Conservation (phyloP, 192 early-diverging fungal species). For the Podila horticola region DNA sequence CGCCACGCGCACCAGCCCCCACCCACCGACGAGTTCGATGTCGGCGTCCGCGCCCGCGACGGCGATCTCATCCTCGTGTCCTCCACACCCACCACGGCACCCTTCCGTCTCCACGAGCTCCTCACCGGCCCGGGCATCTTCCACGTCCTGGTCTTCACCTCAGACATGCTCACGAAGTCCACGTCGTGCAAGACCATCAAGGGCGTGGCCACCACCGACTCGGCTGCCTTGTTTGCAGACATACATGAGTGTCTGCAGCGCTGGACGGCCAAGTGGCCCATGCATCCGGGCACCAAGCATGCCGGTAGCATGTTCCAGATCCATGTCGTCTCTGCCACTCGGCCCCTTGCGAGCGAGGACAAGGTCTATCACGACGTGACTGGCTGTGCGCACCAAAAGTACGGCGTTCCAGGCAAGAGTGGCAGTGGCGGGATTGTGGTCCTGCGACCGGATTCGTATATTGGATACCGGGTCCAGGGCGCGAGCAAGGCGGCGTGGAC, state of each 20-base stretch:
- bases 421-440: slow-evolving; percentile 10
- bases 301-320: slow-evolving; percentile 21
- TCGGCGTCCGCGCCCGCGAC: slow-evolving; percentile 28
- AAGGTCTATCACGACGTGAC: slow-evolving; percentile 26
- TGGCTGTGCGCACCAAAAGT: slow-evolving; percentile 24
- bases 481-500: slow-evolving; percentile 20
- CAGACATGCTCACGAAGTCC: slow-evolving; percentile 25
- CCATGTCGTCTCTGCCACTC: slow-evolving; percentile 17
- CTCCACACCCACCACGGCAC: neutral
- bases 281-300: neutral
- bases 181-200: slow-evolving; percentile 6
- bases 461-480: slow-evolving; percentile 34
- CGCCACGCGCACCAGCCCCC: slow-evolving; percentile 18
- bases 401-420: slow-evolving; percentile 33
- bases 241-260: slow-evolving; percentile 7
- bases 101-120: slow-evolving; percentile 35
- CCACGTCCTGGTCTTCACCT: slow-evolving; percentile 33
- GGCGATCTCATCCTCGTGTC: slow-evolving; percentile 8
- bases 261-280: slow-evolving; percentile 33
- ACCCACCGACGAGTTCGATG: slow-evolving; percentile 14
- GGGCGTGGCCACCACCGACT: slow-evolving; percentile 1
- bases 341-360: slow-evolving; percentile 12
- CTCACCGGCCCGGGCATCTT: slow-evolving; percentile 40
- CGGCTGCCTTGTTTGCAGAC: neutral
- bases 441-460: slow-evolving; percentile 32